A percentile compares a stretch with the other conserved stretches of the same genome.
phyloP scores from a whole-genome alignment of 257 asterid genomes.

The Nyctanthes arbortristis region DNA sequence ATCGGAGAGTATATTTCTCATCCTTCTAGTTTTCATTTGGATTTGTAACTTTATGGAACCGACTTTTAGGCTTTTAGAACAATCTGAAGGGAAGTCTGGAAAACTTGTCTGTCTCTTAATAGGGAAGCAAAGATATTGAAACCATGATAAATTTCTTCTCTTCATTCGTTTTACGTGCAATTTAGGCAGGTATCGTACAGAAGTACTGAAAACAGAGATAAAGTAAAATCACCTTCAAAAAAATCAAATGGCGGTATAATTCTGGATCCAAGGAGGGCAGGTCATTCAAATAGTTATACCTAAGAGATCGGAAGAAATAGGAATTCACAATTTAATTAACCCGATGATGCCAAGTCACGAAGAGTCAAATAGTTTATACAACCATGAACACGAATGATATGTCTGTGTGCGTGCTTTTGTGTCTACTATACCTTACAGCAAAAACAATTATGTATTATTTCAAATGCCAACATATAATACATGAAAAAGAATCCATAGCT shows the following conservation, averaged over 20 bases:
- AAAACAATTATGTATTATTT: too few species aligned
- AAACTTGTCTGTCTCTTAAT: neutral
- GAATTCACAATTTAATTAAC: conserved; percentile 23
- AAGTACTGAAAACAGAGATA: neutral
- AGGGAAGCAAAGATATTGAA: neutral
- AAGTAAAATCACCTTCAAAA: conserved; percentile 39
- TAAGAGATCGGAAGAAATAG: conserved; percentile 33
- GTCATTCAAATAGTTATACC: conserved; percentile 54
- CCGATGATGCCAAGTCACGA: conserved; percentile 10
- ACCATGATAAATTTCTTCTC: neutral
- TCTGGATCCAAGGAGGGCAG: conserved; percentile 59
- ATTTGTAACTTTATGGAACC: conserved; percentile 19
- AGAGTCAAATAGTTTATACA: too few species aligned
- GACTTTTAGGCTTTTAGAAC: neutral
- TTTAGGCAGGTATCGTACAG: neutral
- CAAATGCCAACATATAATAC: neutral
- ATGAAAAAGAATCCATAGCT: conserved; percentile 3
- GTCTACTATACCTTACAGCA: too few species aligned
- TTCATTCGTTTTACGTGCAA: neutral
- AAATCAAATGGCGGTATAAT: conserved; percentile 45
- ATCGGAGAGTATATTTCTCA: conserved; percentile 10
- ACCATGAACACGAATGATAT: too few species aligned
- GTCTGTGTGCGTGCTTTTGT: too few species aligned
- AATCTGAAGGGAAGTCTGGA: conserved; percentile 3
- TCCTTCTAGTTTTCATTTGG: neutral